Evolutionary conservation across 495 filamentous ascomycete species (phyloP), one percentile per base, ranked within the genome.

Genomic region (Penicillium desertorum): DNA sequence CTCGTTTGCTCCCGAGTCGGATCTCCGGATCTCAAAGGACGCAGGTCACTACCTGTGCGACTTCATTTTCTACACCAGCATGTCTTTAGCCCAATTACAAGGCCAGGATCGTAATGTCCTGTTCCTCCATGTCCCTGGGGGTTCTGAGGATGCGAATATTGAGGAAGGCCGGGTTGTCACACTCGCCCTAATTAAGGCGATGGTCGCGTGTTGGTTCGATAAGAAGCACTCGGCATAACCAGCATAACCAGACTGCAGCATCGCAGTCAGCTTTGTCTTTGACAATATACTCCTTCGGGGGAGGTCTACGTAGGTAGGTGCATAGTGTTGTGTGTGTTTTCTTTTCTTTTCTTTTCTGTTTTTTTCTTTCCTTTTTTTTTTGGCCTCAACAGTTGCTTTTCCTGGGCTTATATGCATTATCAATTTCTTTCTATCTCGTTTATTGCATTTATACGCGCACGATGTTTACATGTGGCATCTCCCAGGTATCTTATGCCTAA

Each of bases 31-130:
- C 12, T 90, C 87, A 5, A 82, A 86, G 43, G 87, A 95, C 64
- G 87, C 91, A 0, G 91, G 91, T 0, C 86, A 83, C 44, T 96
- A 88, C 65, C 75, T 93, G 16, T 96, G 91, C 68, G 91, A 93
- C 62, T 96, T 92, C 66, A 92, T 88, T 47, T 94, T 89, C 71
- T 95, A 86, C 73, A 86, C 86, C 6, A 89, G 83, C 59, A 63
- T 96, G 67, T 80, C 86, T 19, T 68, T 73, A 56, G 72, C 84
- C 19, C 69, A 74, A 47, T 79, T 76, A 69, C 72, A 74, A 5
- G 75, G 76, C 20, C 66, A 75, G 37, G 73, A 77, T 47, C 76
- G 76, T 43, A 85, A 82, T 51, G 85, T 91, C 16, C 67, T 87
- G 27, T 96, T 96, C 66, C 71, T 93, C 53, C 91, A 96, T 66